Conservation (phyloP, 108 stramenopile genomes). For the Chaetoceros muelleri region DNA sequence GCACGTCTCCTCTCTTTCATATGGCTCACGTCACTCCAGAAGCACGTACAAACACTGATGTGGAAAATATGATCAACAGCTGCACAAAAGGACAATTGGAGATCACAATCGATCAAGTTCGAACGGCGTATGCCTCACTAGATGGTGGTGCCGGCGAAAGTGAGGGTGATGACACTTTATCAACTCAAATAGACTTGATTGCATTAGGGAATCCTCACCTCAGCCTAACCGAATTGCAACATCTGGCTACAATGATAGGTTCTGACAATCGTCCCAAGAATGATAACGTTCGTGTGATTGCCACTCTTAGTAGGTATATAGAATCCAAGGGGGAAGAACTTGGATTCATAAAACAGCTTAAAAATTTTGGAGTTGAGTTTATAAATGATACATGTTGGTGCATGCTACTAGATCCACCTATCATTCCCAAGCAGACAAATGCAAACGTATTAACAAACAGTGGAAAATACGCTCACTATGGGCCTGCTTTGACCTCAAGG, state of each 20-base stretch:
- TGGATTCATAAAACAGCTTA: constrained; percentile 24
- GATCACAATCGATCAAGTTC: constrained; percentile 2
- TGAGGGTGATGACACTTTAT: constrained; percentile 10
- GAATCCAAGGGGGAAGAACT: constrained; percentile 20
- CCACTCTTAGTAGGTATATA: constrained; percentile 23
- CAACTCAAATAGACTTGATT: constrained; percentile 30
- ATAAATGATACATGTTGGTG: constrained; percentile 89
- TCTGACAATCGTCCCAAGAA: constrained; percentile 27
- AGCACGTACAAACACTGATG: constrained; percentile 16
- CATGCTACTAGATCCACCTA: constrained; percentile 73
- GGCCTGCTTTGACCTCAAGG: constrained; percentile 58
- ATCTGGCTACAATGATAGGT: constrained; percentile 26
- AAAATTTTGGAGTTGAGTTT: constrained; percentile 52
- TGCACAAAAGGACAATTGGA: not conserved
- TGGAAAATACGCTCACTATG: constrained; percentile 77
- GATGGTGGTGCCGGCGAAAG: constrained; percentile 9
- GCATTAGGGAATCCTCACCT: constrained; percentile 80
- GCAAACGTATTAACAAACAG: constrained; percentile 65
- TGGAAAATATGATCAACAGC: constrained; percentile 11
- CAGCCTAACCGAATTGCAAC: constrained; percentile 42
- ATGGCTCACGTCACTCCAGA: constrained; percentile 72
- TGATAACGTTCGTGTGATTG: constrained; percentile 40
- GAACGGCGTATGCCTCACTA: constrained; percentile 13
- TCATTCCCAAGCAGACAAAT: constrained; percentile 41
- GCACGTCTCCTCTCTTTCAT: constrained; percentile 66